Conservation (phyloP, 2,329 filamentous ascomycete species). For the Capronia coronata region DNA sequence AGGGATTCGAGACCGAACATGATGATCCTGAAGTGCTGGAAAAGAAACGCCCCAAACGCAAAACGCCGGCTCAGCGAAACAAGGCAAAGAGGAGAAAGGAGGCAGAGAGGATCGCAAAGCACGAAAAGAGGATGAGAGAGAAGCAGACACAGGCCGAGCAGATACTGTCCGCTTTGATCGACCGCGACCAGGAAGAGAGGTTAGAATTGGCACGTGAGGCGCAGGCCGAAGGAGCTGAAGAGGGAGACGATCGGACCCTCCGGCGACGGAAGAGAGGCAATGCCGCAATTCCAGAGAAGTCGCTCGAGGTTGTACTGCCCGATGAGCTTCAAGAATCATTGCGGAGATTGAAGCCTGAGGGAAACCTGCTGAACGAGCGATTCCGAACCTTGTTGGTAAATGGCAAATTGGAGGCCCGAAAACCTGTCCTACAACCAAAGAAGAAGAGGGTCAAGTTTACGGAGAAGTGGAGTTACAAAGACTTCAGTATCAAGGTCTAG, state of each 20-base stretch:
- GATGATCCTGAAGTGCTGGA: slow-evolving; percentile 63
- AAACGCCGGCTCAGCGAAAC: slow-evolving; percentile 81
- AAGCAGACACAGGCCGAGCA: slow-evolving; percentile 64
- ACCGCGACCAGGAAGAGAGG: slow-evolving; percentile 52
- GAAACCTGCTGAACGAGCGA: slow-evolving; percentile 86
- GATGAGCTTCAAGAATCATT: slow-evolving; percentile 79
- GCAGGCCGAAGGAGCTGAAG: slow-evolving; percentile 44
- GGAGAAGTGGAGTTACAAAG: slow-evolving; percentile 98
- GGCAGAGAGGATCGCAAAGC: slow-evolving; percentile 67
- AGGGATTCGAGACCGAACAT: slow-evolving; percentile 74
- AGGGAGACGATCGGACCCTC: slow-evolving; percentile 33
- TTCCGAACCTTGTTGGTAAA: slow-evolving; percentile 83
- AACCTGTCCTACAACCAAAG: slow-evolving; percentile 71
- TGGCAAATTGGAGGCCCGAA: slow-evolving; percentile 80
- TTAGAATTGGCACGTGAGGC: slow-evolving; percentile 34
- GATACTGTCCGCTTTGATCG: slow-evolving; percentile 38
- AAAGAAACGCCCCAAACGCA: slow-evolving; percentile 72
- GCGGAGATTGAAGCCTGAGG: slow-evolving; percentile 80
- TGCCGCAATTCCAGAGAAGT: slow-evolving; percentile 59
- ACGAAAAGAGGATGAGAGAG: slow-evolving; percentile 67
- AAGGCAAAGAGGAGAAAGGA: slow-evolving; percentile 83
- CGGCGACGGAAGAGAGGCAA: slow-evolving; percentile 21
- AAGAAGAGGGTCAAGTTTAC: slow-evolving; percentile 73
- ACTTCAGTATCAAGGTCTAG: slow-evolving; percentile 51
- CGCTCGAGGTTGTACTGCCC: slow-evolving; percentile 72